phyloP scores from a whole-genome alignment of 2,329 filamentous ascomycete species.

The Pestalotiopsis sp. region DNA sequence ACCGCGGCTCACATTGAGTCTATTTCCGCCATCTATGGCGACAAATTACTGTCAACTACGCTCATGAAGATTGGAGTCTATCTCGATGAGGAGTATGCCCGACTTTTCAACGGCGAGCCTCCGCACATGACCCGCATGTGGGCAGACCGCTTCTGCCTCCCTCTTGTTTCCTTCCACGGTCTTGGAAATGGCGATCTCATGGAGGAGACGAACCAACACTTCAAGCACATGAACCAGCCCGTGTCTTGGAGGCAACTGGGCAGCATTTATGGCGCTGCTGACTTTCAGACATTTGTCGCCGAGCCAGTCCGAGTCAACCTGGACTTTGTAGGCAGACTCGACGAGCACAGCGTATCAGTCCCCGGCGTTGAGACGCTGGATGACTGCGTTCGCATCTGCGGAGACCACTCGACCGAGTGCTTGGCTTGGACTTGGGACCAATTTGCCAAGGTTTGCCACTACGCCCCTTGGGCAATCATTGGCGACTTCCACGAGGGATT shows the following conservation, averaged over 20 bases:
- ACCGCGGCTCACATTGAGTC: constrained; percentile 48
- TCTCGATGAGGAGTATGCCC: constrained; percentile 56
- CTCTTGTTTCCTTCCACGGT: constrained; percentile 57
- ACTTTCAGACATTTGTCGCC: constrained; percentile 39
- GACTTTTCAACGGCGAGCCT: constrained; percentile 58
- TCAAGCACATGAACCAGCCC: constrained; percentile 40
- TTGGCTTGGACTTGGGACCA: constrained; percentile 56
- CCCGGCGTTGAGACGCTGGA: constrained; percentile 39
- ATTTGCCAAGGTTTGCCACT: constrained; percentile 41
- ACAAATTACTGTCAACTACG: constrained; percentile 55
- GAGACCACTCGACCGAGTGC: constrained; percentile 40
- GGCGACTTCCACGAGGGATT: constrained; percentile 38
- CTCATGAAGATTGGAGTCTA: constrained; percentile 57
- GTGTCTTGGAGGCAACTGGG: constrained; percentile 55
- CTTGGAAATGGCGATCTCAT: constrained; percentile 48
- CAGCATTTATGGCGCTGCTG: constrained; percentile 46
- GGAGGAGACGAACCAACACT: constrained; percentile 43
- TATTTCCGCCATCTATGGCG: constrained; percentile 55
- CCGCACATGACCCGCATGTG: constrained; percentile 52
- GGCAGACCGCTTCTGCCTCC: constrained; percentile 53
- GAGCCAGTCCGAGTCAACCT: constrained; percentile 39
- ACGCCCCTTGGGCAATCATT: constrained; percentile 53
- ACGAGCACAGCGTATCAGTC: constrained; percentile 43
- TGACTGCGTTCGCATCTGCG: constrained; percentile 47
- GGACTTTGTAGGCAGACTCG: constrained; percentile 55